These are phyloP conservation scores for Macrocystidia cucumis DNA, from an alignment of 1,284 basidiomycete genomes.

Conservation along the genomic window DNA sequence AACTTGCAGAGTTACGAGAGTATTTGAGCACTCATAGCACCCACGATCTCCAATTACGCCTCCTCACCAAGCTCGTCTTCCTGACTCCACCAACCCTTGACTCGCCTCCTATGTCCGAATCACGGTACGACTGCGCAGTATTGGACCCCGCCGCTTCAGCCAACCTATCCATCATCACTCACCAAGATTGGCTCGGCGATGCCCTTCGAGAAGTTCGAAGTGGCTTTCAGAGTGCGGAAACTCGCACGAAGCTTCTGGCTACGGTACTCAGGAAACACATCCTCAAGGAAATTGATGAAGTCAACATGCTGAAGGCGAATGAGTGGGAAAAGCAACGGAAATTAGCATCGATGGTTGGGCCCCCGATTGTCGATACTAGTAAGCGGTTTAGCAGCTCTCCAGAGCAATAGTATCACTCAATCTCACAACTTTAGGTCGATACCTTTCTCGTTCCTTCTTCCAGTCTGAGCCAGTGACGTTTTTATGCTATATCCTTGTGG, in stretches of 20 bases:
- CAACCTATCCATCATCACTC: neutral
- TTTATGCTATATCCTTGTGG: conserved; percentile 4
- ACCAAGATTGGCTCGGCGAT: neutral
- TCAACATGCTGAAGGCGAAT: neutral
- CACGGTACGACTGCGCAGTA: neutral
- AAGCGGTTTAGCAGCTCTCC: neutral
- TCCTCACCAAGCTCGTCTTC: too few relatives aligned
- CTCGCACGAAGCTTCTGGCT: neutral
- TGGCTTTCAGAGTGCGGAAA: neutral
- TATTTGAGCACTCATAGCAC: neutral
- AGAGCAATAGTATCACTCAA: neutral
- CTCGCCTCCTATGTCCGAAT: neutral
- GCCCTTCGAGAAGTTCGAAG: neutral
- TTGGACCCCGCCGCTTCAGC: neutral
- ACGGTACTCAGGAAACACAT: neutral
- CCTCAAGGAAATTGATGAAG: neutral
- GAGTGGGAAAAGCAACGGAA: neutral
- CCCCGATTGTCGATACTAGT: neutral
- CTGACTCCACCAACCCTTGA: too few relatives aligned
- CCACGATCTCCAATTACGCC: too few relatives aligned
- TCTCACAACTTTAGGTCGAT: neutral
- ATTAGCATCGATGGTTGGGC: neutral
- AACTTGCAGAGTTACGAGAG: neutral
- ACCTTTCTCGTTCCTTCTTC: neutral
- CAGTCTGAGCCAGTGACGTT: neutral